Evolutionary conservation across 306 rosid genomes (phyloP).

Genomic region (Malus orientalis): DNA sequence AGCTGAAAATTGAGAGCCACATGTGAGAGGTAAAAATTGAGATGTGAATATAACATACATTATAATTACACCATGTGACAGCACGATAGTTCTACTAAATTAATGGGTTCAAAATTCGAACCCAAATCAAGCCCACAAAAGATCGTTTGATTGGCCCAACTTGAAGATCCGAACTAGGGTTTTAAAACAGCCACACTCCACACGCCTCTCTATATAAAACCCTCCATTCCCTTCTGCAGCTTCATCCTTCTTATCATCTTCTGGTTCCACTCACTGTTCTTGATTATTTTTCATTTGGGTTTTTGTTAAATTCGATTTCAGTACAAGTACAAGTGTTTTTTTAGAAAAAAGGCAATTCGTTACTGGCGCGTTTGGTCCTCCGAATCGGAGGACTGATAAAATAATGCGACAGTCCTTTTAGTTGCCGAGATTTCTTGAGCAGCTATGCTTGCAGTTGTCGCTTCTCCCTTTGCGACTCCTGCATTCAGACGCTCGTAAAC

Average conservation of each 20-base stretch:
- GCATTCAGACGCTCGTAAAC: slow-evolving; percentile 50
- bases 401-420: slow-evolving; percentile 31
- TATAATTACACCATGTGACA: too few relatives aligned
- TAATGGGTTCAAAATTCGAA: not conserved
- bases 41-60: too few relatives aligned
- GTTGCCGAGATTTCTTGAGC: slow-evolving; percentile 38
- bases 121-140: not conserved
- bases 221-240: too few relatives aligned
- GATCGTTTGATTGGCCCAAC: not conserved
- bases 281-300: not conserved
- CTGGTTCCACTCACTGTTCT: not conserved
- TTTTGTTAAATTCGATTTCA: not conserved
- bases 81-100: too few relatives aligned
- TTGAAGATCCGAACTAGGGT: not conserved
- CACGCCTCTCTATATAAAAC: too few relatives aligned
- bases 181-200: not conserved
- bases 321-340: not conserved
- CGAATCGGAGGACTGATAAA: not conserved
- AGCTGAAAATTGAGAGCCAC: too few relatives aligned
- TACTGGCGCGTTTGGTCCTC: slow-evolving; percentile 26
- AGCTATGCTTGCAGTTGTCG: slow-evolving; percentile 43
- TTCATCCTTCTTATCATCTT: not conserved
- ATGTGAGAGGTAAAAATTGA: too few relatives aligned
- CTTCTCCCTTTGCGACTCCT: slow-evolving; percentile 23
- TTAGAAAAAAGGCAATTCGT: slow-evolving; percentile 30